Evolutionary conservation across 75 land plant species (phyloP).

Genomic region (Pinus albicaulis): DNA sequence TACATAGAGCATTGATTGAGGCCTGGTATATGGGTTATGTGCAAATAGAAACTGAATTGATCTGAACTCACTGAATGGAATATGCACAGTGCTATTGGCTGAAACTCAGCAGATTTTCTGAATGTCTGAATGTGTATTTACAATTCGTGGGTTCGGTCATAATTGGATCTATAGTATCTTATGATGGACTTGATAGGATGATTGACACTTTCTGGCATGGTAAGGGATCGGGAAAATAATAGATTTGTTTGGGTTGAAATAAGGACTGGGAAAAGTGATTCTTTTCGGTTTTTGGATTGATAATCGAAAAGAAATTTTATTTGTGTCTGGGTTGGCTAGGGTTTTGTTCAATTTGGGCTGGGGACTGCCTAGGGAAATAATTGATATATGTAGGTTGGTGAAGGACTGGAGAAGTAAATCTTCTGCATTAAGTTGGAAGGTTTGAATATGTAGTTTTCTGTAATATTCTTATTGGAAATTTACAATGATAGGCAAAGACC

Average conservation of each 20-base stretch:
- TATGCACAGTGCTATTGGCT: background rate
- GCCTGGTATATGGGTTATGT: background rate
- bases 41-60: background rate
- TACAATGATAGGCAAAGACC: too few species aligned
- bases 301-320: background rate
- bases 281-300: background rate
- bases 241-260: background rate
- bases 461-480: too few species aligned
- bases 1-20: background rate
- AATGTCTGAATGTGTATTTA: background rate
- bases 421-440: background rate
- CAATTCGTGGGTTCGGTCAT: too few species aligned
- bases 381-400: background rate
- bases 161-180: too few species aligned
- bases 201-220: too few species aligned
- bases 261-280: background rate
- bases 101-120: slow-evolving; percentile 4
- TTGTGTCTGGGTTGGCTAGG: background rate
- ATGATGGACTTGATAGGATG: too few species aligned
- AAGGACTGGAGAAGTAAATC: background rate
- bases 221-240: too few species aligned
- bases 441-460: background rate
- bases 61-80: background rate
- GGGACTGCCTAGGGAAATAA: background rate
- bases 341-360: background rate